phyloP scores from a whole-genome alignment of 352 stramenopile species.

The Elongisporangium undulatum region DNA sequence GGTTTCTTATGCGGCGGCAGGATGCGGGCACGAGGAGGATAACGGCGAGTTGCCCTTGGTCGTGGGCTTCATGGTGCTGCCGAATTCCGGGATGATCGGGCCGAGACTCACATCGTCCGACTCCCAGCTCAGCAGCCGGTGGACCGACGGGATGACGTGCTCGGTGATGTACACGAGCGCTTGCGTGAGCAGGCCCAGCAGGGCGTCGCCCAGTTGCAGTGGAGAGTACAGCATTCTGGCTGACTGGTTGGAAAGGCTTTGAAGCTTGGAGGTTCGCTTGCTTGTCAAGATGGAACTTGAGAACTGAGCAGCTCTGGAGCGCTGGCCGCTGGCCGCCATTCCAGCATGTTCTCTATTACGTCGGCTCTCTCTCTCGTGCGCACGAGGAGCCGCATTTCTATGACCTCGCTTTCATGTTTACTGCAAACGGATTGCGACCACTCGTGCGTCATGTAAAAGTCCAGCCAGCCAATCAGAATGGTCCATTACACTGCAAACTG shows the following conservation, averaged over 20 bases:
- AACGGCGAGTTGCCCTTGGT: not conserved
- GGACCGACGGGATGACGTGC: conserved; percentile 35
- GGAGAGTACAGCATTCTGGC: conserved; percentile 20
- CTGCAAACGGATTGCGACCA: not conserved
- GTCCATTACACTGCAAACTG: not conserved
- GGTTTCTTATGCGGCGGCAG: not conserved
- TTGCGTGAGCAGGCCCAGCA: conserved; percentile 28
- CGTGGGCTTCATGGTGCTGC: not conserved
- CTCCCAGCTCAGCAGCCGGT: conserved; percentile 48
- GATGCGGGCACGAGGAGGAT: not conserved
- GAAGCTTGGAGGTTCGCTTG: conserved; percentile 4
- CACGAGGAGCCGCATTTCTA: not conserved
- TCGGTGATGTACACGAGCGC: conserved; percentile 31
- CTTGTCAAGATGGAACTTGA: not conserved
- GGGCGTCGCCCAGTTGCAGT: conserved; percentile 32
- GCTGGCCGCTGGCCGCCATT: not conserved
- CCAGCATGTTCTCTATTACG: not conserved
- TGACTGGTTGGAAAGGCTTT: not conserved
- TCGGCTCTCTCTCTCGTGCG: too few species aligned
- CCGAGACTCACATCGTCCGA: conserved; percentile 19
- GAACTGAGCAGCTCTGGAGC: not conserved
- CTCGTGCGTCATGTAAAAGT: not conserved
- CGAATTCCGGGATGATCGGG: conserved; percentile 18
- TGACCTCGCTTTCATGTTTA: not conserved
- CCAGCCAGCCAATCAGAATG: not conserved